Evolutionary conservation across 805 yeast genomes (phyloP), one percentile per base, ranked within the genome.

Genomic region (Nakazawaea anatomiae): DNA sequence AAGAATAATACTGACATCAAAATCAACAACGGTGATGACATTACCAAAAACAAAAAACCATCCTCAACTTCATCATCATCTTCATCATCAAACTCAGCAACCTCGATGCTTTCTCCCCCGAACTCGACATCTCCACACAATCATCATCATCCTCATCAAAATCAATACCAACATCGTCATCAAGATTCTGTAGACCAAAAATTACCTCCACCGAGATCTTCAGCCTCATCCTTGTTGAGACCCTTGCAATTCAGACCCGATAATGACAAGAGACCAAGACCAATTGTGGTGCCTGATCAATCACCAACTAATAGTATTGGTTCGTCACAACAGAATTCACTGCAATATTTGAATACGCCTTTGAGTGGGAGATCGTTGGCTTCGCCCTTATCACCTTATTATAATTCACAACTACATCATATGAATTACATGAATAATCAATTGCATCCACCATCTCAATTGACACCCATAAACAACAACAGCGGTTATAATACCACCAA

Each of bases 111-210:
- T 8, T 46, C 53, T 30, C 50, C 53, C 18, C 47, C 53, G 32
- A 46, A 51, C 34, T 46, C 53, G 7, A 51, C 52, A 4, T 50
- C 52, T 28, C 53, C 49, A 40, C 53, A 50, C 35, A 44, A 29
- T 31, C 39, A 36, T 25, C 34, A 42, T 30, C 31, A 36, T 12
- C 44, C 25, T 25, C 28, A 28, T 14, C 27, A 38, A 10, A 43
- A 11, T 32, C 28, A 29, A 8, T 32, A 36, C n/a, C 47, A 44
- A 27, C 43, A 18, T 25, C 41, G 36, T 32, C 32, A 27, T 42
- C 45, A 42, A 29, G 7, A 18, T 27, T 3, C 34, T 32, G 40
- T 12, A 6, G 29, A 42, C n/a, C 36, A 38, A 7, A 28, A 42
- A 29, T 28, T 29, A 39, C 50, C 50, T 27, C 53, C 53, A 14